Evolutionary conservation across 345 rosid species (phyloP).

Genomic region (Stellera chamaejasme): DNA sequence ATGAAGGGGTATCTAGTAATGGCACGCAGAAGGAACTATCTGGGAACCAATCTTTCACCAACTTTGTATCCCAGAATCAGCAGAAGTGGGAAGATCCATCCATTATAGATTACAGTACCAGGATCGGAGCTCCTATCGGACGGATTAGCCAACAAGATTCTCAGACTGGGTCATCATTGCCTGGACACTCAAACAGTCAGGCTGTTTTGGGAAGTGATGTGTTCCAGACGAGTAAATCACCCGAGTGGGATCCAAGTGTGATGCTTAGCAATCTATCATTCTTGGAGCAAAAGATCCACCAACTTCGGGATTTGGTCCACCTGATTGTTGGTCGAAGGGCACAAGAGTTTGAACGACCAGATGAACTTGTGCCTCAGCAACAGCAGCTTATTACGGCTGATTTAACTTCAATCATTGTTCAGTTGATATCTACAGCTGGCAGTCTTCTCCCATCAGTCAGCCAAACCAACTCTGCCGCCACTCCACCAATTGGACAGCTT

Average conservation of each 20-base stretch:
- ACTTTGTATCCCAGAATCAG: slow-evolving; percentile 27
- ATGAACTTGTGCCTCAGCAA: slow-evolving; percentile 51
- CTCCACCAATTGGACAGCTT: slow-evolving; percentile 32
- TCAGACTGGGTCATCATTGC: slow-evolving; percentile 19
- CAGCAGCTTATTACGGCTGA: slow-evolving; percentile 74
- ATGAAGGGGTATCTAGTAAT: slow-evolving; percentile 29
- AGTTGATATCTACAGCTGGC: slow-evolving; percentile 83
- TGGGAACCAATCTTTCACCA: slow-evolving; percentile 22
- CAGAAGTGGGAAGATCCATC: slow-evolving; percentile 54
- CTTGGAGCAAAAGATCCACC: slow-evolving; percentile 72
- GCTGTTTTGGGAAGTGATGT: slow-evolving; percentile 24
- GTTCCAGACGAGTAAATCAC: slow-evolving; percentile 29
- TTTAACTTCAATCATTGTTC: slow-evolving; percentile 80
- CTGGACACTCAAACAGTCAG: slow-evolving; percentile 21
- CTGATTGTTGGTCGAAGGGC: slow-evolving; percentile 42
- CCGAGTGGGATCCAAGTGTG: slow-evolving; percentile 71
- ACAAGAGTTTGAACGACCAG: slow-evolving; percentile 34
- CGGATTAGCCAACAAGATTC: slow-evolving; percentile 24
- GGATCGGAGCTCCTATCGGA: slow-evolving; percentile 28
- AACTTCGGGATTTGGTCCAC: slow-evolving; percentile 68
- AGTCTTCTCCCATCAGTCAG: slow-evolving; percentile 82
- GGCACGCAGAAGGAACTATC: slow-evolving; percentile 23
- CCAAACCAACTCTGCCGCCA: slow-evolving; percentile 37
- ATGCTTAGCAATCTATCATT: slow-evolving; percentile 64
- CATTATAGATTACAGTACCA: slow-evolving; percentile 34